A percentile compares a stretch with the other conserved stretches of the same genome.
Conservation (phyloP, 768 basidiomycete species). For the Naganishia vaughanmartiniae region DNA sequence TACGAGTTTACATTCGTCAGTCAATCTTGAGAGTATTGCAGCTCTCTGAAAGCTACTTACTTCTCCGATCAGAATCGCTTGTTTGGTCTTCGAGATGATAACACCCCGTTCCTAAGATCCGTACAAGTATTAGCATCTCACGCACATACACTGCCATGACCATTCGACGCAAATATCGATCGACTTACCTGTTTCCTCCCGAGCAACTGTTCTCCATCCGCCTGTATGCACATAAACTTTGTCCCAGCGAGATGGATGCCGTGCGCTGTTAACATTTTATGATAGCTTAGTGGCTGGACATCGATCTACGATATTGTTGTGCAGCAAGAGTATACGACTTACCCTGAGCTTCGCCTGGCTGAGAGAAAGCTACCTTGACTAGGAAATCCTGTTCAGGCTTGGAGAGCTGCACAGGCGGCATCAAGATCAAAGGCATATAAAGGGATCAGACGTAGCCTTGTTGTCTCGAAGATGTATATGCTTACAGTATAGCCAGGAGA, state of each 20-base stretch:
- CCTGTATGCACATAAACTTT: conserved; percentile 72
- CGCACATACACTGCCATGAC: no score
- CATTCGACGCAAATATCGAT: neutral
- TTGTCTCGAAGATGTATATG: neutral
- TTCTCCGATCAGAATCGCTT: conserved; percentile 77
- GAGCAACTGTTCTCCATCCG: conserved; percentile 61
- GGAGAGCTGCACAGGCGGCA: conserved; percentile 58
- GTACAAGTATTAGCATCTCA: neutral
- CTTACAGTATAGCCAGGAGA: conserved; percentile 63
- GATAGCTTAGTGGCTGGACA: no score
- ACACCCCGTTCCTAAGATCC: conserved; percentile 64
- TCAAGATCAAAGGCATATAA: neutral
- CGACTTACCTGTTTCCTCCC: conserved; percentile 72
- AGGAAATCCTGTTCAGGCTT: conserved; percentile 65
- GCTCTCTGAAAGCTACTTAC: conserved; percentile 32
- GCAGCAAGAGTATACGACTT: conserved; percentile 28
- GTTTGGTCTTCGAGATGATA: conserved; percentile 72
- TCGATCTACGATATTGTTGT: no score
- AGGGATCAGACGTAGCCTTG: neutral
- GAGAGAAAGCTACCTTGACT: conserved; percentile 55
- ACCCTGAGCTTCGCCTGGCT: conserved; percentile 55
- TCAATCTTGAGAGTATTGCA: neutral
- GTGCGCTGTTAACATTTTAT: conserved; percentile 50
- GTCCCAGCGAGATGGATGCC: conserved; percentile 66
- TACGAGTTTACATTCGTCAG: conserved; percentile 16